phyloP scores from a whole-genome alignment of 305 asterid genomes.

The Plantago rigida region DNA sequence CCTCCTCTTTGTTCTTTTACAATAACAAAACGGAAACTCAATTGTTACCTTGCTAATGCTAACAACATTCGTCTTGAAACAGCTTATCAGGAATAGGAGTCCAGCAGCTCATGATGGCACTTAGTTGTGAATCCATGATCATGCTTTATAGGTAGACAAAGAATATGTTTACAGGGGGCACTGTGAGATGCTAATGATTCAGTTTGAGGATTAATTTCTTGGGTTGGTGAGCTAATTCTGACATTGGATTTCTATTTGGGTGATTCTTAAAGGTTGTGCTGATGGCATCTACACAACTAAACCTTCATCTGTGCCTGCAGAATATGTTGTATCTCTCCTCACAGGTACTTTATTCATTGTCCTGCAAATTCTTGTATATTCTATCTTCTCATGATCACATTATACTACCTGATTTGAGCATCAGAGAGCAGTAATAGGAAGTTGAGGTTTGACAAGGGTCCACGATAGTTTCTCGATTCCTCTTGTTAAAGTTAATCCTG shows the following conservation, averaged over 20 bases:
- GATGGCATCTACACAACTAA: constrained; percentile 19
- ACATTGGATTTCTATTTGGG: constrained; percentile 25
- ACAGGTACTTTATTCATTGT: constrained; percentile 8
- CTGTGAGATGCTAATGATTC: constrained; percentile 22
- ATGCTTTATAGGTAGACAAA: constrained; percentile 17
- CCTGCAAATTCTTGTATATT: constrained; percentile 19
- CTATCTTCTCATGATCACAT: constrained; percentile 7
- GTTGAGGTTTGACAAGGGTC: constrained; percentile 8
- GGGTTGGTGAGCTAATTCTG: constrained; percentile 21
- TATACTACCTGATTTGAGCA: constrained; percentile 1
- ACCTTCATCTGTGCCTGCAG: constrained; percentile 23
- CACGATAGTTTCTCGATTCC: constrained; percentile 8
- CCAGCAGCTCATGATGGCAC: constrained; percentile 44
- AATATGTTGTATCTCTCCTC: background rate
- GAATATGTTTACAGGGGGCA: constrained; percentile 22
- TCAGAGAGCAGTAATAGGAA: constrained; percentile 1
- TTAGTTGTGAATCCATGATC: constrained; percentile 21
- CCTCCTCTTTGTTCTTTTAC: constrained; percentile 2
- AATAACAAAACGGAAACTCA: background rate
- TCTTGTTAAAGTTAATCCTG: constrained; percentile 1
- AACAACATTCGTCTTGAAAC: constrained; percentile 33
- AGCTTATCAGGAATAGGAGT: constrained; percentile 57
- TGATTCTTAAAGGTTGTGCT: constrained; percentile 21
- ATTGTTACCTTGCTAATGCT: constrained; percentile 12
- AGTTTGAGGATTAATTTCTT: constrained; percentile 17